These are phyloP conservation scores for Plenodomus tracheiphilus DNA, from an alignment of 2,329 filamentous ascomycete species.

Conservation along the genomic window DNA sequence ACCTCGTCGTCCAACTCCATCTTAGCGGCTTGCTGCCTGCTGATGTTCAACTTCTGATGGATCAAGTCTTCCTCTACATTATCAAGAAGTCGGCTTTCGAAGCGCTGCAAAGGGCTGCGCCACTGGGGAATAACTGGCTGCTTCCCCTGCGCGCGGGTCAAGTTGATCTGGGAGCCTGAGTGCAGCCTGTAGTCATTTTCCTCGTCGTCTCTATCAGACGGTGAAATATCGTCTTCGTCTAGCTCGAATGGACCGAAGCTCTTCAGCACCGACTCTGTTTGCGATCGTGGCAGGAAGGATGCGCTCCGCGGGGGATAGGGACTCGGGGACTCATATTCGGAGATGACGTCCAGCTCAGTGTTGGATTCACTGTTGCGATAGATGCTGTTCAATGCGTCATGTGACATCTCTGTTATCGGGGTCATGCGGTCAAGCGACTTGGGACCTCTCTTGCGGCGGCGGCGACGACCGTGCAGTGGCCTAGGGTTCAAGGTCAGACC, in stretches of 20 bases:
- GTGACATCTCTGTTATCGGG: constrained; percentile 28
- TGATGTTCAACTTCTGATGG: neutral
- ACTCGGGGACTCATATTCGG: constrained; percentile 15
- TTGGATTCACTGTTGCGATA: constrained; percentile 14
- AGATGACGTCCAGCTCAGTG: constrained; percentile 20
- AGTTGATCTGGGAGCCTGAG: constrained; percentile 5
- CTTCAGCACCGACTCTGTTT: constrained; percentile 1
- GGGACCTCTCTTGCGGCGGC: constrained; percentile 12
- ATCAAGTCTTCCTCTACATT: constrained; percentile 14
- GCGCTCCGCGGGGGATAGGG: neutral
- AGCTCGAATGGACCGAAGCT: constrained; percentile 7
- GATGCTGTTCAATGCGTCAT: constrained; percentile 14
- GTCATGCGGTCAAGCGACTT: constrained; percentile 26
- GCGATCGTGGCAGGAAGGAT: constrained; percentile 1
- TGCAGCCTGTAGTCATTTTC: constrained; percentile 2
- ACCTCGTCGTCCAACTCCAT: constrained; percentile 11
- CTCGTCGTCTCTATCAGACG: constrained; percentile 3
- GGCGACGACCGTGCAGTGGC: neutral
- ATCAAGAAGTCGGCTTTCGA: constrained; percentile 29
- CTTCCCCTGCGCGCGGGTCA: constrained; percentile 2
- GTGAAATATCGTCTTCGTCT: constrained; percentile 15
- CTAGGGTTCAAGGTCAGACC: neutral
- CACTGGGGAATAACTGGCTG: neutral
- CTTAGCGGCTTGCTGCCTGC: constrained; percentile 10
- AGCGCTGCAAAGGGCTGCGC: constrained; percentile 24